Evolutionary conservation across 73 alveolate genomes (phyloP).

Genomic region (Uronychia setigera): DNA sequence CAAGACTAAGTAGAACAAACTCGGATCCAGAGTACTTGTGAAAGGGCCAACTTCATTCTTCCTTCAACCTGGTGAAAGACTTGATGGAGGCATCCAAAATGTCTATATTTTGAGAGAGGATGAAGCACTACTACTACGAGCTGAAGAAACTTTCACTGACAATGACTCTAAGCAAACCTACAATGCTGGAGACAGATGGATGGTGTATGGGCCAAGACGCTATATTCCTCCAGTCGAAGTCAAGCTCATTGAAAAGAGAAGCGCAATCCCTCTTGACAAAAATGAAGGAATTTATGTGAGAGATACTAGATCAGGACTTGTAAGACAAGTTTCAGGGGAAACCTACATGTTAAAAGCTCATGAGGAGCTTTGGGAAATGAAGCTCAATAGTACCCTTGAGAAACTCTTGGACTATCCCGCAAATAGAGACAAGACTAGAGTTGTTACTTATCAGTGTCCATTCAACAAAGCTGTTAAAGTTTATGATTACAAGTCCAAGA

Average conservation of each 20-base stretch:
- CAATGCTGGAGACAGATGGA: slow-evolving; percentile 89
- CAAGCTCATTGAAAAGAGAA: slow-evolving; percentile 67
- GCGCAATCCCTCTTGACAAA: slow-evolving; percentile 74
- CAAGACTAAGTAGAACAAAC: slow-evolving; percentile 54
- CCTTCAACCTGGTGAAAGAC: slow-evolving; percentile 82
- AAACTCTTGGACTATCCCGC: slow-evolving; percentile 47
- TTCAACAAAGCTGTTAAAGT: slow-evolving; percentile 81
- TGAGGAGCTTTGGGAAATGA: slow-evolving; percentile 89
- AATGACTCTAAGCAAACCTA: slow-evolving; percentile 51
- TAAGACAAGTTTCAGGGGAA: slow-evolving; percentile 75
- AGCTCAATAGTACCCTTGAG: slow-evolving; percentile 66
- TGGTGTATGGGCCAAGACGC: slow-evolving; percentile 85
- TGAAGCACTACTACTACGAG: slow-evolving; percentile 83
- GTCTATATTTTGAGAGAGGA: slow-evolving; percentile 70
- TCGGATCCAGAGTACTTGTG: slow-evolving; percentile 65
- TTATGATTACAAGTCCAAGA: slow-evolving; percentile 80
- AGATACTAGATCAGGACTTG: slow-evolving; percentile 76
- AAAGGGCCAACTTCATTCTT: slow-evolving; percentile 78
- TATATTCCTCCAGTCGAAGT: slow-evolving; percentile 82
- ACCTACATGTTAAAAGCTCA: slow-evolving; percentile 86
- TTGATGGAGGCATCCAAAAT: slow-evolving; percentile 75
- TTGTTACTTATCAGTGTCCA: slow-evolving; percentile 78
- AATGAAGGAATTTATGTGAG: slow-evolving; percentile 91
- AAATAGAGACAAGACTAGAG: slow-evolving; percentile 58
- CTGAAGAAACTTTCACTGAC: slow-evolving; percentile 69